These are phyloP conservation scores for Ulmus americana DNA, from an alignment of 331 rosid species.

Conservation along the genomic window DNA sequence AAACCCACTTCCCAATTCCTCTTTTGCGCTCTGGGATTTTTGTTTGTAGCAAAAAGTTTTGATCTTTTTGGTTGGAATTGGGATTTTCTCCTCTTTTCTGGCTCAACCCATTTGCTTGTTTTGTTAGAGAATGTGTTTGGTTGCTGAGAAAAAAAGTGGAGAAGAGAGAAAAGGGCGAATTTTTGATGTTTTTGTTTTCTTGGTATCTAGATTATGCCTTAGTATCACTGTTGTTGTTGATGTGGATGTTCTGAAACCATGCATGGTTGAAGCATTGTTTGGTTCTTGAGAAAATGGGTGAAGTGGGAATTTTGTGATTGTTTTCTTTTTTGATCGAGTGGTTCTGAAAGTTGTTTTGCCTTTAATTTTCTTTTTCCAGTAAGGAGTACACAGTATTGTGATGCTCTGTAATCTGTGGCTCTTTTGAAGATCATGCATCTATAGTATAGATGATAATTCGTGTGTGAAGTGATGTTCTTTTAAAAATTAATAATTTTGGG, in stretches of 20 bases:
- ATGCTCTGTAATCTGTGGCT: no score
- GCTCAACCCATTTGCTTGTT: not conserved
- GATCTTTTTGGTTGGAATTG: not conserved
- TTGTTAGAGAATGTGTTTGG: conserved; percentile 1
- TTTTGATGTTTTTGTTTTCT: not conserved
- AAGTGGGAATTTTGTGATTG: no score
- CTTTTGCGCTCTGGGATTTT: no score
- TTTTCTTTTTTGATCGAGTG: no score
- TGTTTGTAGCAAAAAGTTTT: not conserved
- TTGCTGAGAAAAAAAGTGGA: conserved; percentile 12
- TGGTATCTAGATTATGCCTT: not conserved
- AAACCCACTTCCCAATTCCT: not conserved
- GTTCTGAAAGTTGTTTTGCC: no score
- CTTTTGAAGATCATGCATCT: no score
- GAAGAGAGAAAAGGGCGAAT: not conserved
- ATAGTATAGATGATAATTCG: no score
- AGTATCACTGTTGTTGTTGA: not conserved
- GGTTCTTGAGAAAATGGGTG: no score
- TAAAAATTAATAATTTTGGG: no score
- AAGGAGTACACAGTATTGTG: no score
- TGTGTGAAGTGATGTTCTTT: no score
- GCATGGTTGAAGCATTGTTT: not conserved
- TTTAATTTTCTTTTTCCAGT: no score
- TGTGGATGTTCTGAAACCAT: not conserved
- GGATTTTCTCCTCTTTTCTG: not conserved